Base-by-base conservation (phyloP, 352 stramenopile genomes). In the Globisporangium abappressorium region DNA sequence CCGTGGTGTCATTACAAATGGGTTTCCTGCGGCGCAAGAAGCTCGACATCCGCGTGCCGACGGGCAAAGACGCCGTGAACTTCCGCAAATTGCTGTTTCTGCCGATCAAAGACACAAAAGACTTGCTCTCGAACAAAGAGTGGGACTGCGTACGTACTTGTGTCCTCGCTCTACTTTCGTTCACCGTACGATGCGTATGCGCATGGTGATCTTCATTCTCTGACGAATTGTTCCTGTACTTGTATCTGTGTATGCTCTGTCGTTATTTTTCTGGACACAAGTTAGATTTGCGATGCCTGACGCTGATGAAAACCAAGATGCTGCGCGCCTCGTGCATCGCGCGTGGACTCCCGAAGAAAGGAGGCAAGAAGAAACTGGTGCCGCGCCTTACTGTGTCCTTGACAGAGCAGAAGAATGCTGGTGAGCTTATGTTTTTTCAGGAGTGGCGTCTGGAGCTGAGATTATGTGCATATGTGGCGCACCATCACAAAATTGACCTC, bases 241-340 rank as follows among this genome's bases (percentile, higher is more conserved):
- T 49, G 34, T 62, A n/a, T 65, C 15, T 24, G 41, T 57, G 38
- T 30, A 26, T 43, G 6, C 34, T 43, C 36, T 5, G 24, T 56
- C 7, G 2, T 4, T 47, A 30, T 57, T 51, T 57, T 38, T 38
- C 18, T 2, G 34, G 1, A 24, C 28, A 34, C 12, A 64, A 95
- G 85, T 69, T 95, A 24, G 87, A 95, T 67, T 41, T 93, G 49
- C 79, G 85, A 81, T 95, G 87, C 38, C 60, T 94, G 55, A 86
- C 82, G 34, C 76, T 94, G 1, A 90, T 94, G 80, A 92, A 94
- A 72, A 84, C 76, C 63, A 93, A 93, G 62, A 93, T 93, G 80
- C 72, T 93, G 63, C 84, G 82, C 20, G 87, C 87, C 1, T 86
- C 87, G 12, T 94, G 87, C 34, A 87, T 93, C 36, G 85, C 87